Base-by-base conservation (phyloP, 768 basidiomycete species). In the Tulasnella sp. region DNA sequence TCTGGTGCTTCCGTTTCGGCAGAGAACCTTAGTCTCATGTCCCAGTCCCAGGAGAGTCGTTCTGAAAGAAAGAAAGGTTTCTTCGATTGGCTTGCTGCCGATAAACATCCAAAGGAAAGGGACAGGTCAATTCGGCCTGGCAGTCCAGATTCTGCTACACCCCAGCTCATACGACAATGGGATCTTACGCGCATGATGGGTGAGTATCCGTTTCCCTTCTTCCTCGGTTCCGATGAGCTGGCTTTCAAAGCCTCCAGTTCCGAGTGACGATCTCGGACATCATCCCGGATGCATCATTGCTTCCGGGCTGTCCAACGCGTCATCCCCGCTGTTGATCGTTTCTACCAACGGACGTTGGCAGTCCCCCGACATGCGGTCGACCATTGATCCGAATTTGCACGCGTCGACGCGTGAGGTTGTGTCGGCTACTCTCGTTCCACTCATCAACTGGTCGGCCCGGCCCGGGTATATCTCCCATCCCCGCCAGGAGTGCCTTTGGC, bases 101-200 rank as follows among this genome's bases (percentile, higher is more conserved):
- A 65, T 12, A 59, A 59, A 41, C 49, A 64, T 39, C 29, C 55
- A 61, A 63, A 63, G 11, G 45, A 64, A 35, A 19, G 32, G 58
- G 31, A 34, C 35, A 25, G 29, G 17, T n/a, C 35, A 15, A 27
- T n/a, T 17, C 19, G 19, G 23, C 25, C 36, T 50, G 25, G 37
- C 39, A 25, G n/a, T 39, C 37, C 31, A 31, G 9, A 39, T 37
- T 21, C 21, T 43, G 46, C 43, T 32, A 35, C 19, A 45, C 35
- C 60, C 52, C 42, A 34, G 49, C 42, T 17, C 50, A 46, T 19
- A 32, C 23, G 46, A 54, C 35, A 49, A 31, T 63, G 54, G 53
- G 64, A 66, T 36, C 57, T 65, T 51, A 66, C 61, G 35, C 61
- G 49, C 37, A 61, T 56, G 52, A 64, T 61, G 45, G 64, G 60